Conservation (phyloP, 1,284 basidiomycete species). For the Melanopsichium pennsylvanicum region DNA sequence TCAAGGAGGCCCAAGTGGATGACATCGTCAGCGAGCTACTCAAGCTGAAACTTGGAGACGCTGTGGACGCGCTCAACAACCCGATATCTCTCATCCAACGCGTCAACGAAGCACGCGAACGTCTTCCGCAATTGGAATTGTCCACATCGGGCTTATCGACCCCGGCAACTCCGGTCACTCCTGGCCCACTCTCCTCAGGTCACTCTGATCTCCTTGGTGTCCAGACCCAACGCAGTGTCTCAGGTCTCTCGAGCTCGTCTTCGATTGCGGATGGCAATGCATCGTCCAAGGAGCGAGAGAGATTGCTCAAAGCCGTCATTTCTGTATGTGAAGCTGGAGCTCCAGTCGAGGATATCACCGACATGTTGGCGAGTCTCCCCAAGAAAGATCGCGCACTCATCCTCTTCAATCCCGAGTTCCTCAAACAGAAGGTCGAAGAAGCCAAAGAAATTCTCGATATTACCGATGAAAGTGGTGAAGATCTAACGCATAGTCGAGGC, state of each 20-base stretch:
- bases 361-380: conserved; percentile 80
- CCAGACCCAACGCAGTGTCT: conserved; percentile 35
- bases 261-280: conserved; percentile 35
- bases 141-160: background rate
- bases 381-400: conserved; percentile 88
- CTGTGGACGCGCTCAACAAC: conserved; percentile 78
- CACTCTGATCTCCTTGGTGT: conserved; percentile 15
- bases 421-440: conserved; percentile 79
- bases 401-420: conserved; percentile 82
- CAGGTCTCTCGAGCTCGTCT: conserved; percentile 38
- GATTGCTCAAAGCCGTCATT: conserved; percentile 72
- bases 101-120: conserved; percentile 66
- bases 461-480: conserved; percentile 65
- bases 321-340: conserved; percentile 29
- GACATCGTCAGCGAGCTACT: conserved; percentile 76
- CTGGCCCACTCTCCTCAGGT: conserved; percentile 4
- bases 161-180: background rate
- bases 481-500: conserved; percentile 2
- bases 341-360: conserved; percentile 68
- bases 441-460: conserved; percentile 74
- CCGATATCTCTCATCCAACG: conserved; percentile 73
- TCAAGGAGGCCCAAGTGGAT: conserved; percentile 69
- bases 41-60: conserved; percentile 75
- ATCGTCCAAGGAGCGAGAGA: conserved; percentile 69
- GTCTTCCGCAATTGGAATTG: conserved; percentile 14